Evolutionary conservation across 2,329 filamentous ascomycete genomes (phyloP), one percentile per base, ranked within the genome.

Genomic region (Penicillium concentricum): DNA sequence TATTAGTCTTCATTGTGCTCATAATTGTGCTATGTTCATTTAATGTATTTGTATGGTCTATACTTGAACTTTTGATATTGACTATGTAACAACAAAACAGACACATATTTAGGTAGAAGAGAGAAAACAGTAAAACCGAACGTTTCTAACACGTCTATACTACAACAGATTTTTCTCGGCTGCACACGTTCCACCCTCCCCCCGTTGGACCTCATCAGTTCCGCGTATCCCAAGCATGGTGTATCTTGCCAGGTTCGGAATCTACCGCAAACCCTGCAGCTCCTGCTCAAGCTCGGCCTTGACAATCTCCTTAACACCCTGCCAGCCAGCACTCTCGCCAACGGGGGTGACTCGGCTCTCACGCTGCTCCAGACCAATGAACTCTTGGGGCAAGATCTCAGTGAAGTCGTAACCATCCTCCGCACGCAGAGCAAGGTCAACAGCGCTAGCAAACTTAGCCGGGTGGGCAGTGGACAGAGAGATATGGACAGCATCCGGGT

Each of bases 381-480:
- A 94, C 76, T 97, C 90, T 56, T 83, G 74, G 0, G 93, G 93
- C 53, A 95, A 81, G 1, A 97, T 89, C 61, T 88, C 84, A 39
- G 84, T 80, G 71, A 96, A 96, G 65, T 85, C 82, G 67, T 95
- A 97, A 1, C 82, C 86, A n/a, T 82, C 73, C 70, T 90, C 82
- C 9, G 83, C 83, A 61, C 86, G 83, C 58, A 97, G 79, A 0
- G 93, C 92, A 46, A 89, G 73, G 65, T 92, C 88, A 2, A 99
- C 93, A 0, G 92, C 92, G 32, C 85, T 85, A 0, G 89, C 87
- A 70, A 99, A 99, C 76, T 99, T 99, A 60, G 93, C 94, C 0
- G 94, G 93, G 75, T 99, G 94, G 2, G 94, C 94, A 2, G 94
- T 99, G 1, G 92, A 90, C 3, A 99, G 84, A 1, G 91, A 87